phyloP scores from a whole-genome alignment of 176 grass and related monocot genomes.

The Zizania latifolia region DNA sequence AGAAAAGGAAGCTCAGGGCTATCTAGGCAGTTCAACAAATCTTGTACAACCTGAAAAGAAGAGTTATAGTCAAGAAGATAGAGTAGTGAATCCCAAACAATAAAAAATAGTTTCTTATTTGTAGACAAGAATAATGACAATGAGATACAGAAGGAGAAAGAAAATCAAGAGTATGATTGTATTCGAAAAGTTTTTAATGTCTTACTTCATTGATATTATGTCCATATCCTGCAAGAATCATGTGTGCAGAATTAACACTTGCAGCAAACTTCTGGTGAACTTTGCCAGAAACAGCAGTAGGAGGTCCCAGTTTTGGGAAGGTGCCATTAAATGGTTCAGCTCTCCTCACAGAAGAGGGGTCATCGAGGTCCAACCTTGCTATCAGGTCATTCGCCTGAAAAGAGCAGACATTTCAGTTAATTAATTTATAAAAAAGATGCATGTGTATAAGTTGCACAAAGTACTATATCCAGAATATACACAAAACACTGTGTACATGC shows the following conservation, averaged over 20 bases:
- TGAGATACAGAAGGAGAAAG: neutral
- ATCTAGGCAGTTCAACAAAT: constrained; percentile 89
- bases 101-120: constrained; percentile 1
- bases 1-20: constrained; percentile 97
- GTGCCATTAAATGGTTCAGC: constrained; percentile 86
- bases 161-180: constrained; percentile 23
- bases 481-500: neutral
- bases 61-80: constrained; percentile 1
- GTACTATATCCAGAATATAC: neutral
- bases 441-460: neutral
- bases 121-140: constrained; percentile 6
- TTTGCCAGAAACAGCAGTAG: constrained; percentile 90
- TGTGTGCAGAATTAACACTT: constrained; percentile 70
- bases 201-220: constrained; percentile 77
- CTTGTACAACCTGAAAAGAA: constrained; percentile 69
- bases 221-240: constrained; percentile 99
- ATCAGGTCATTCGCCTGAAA: constrained; percentile 80
- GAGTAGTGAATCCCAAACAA: constrained; percentile 12
- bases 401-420: constrained; percentile 1
- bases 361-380: constrained; percentile 91
- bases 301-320: constrained; percentile 88
- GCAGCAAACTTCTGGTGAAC: constrained; percentile 87
- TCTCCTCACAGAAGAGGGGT: constrained; percentile 88
- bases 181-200: constrained; percentile 2
- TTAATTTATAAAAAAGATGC: constrained; percentile 11